A percentile compares a stretch with the other conserved stretches of the same genome.
Evolutionary conservation across 78 protist genomes (phyloP).

Genomic region (Goniomonas avonlea): DNA sequence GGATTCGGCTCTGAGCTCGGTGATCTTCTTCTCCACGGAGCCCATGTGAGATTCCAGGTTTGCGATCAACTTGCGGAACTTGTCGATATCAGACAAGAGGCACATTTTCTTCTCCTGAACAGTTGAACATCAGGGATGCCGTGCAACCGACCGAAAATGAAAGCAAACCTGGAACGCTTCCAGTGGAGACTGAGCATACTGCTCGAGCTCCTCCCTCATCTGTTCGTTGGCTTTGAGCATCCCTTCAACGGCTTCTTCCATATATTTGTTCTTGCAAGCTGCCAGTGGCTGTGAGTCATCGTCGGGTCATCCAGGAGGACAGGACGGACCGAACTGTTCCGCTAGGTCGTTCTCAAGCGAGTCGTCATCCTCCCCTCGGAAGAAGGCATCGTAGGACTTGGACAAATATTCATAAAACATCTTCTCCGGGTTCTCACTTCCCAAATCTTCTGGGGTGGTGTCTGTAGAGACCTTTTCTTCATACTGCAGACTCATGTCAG

Average conservation of each 20-base stretch:
- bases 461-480: not conserved
- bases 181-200: not conserved
- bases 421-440: slow-evolving; percentile 6
- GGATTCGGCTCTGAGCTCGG: not conserved
- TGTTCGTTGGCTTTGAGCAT: slow-evolving; percentile 4
- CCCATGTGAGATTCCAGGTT: slow-evolving; percentile 2
- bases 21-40: not conserved
- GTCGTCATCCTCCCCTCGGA: not conserved
- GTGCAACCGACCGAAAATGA: too few relatives aligned
- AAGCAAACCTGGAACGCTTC: slow-evolving; percentile 9
- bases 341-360: slow-evolving; percentile 16
- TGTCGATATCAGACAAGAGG: not conserved
- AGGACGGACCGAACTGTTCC: not conserved
- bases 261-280: too few relatives aligned
- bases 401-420: slow-evolving; percentile 16
- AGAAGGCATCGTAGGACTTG: not conserved
- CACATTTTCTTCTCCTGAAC: too few relatives aligned
- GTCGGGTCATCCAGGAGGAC: too few relatives aligned
- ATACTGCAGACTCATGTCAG: not conserved
- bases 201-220: slow-evolving; percentile 9
- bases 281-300: too few relatives aligned
- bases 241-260: not conserved
- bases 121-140: too few relatives aligned
- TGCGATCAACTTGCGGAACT: slow-evolving; percentile 3
- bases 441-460: not conserved